Percentiles rank a stretch among this genome's conserved stretches.
Evolutionary conservation across 202 grass and related monocot species (phyloP).

Genomic region (Digitaria exilis): DNA sequence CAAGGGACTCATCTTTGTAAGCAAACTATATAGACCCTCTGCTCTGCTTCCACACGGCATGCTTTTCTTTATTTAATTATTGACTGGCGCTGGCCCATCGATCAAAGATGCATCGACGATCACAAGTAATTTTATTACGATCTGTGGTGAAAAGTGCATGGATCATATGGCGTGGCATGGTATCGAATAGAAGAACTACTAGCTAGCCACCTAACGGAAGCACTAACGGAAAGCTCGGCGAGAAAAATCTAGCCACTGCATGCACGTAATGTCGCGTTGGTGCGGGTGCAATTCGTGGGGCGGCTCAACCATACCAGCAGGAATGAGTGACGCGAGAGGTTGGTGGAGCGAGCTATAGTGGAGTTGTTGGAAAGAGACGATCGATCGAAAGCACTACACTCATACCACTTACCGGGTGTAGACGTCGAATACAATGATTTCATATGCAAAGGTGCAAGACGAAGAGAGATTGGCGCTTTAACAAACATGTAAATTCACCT

Average conservation of each 20-base stretch:
- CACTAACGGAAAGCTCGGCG: not conserved
- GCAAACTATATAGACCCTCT: too few species aligned
- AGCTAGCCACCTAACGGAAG: not conserved
- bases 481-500: not conserved
- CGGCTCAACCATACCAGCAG: not conserved
- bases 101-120: not conserved
- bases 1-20: slow-evolving; percentile 93
- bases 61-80: not conserved
- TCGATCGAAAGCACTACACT: not conserved
- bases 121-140: not conserved
- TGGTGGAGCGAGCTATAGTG: not conserved
- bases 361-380: slow-evolving; percentile 22
- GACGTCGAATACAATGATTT: not conserved
- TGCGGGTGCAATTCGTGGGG: not conserved
- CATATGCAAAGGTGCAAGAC: not conserved
- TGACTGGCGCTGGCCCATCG: too few species aligned
- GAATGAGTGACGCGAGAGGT: not conserved
- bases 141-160: not conserved
- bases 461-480: not conserved
- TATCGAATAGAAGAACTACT: not conserved
- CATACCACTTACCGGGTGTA: not conserved
- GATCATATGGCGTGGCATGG: not conserved
- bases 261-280: not conserved
- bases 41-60: not conserved
- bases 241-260: too few species aligned